A percentile compares a stretch with the other conserved stretches of the same genome.
phyloP scores from a whole-genome alignment of 2,329 filamentous ascomycete species.

The Talaromyces sp. region DNA sequence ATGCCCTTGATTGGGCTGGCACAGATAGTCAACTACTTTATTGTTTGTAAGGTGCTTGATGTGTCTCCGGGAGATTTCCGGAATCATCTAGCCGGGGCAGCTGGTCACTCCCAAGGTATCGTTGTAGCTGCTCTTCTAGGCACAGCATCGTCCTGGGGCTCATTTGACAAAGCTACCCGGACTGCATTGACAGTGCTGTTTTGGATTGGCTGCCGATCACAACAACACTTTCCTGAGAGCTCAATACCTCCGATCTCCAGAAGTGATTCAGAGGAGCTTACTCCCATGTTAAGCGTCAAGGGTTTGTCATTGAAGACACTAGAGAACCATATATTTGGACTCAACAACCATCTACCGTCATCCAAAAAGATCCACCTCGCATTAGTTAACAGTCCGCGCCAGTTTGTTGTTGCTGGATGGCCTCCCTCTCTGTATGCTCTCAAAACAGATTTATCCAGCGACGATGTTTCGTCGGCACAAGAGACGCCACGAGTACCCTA shows the following conservation, averaged over 20 bases:
- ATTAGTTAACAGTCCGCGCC: slow-evolving; percentile 91
- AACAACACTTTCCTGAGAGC: slow-evolving; percentile 93
- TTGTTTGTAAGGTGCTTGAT: slow-evolving; percentile 87
- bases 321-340: not conserved
- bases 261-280: not conserved
- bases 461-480: slow-evolving; percentile 78
- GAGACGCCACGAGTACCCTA: slow-evolving; percentile 71
- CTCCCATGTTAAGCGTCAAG: not conserved
- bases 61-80: slow-evolving; percentile 82
- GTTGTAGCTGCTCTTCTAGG: slow-evolving; percentile 89
- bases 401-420: slow-evolving; percentile 93
- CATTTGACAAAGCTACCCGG: slow-evolving; percentile 72
- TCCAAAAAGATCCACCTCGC: slow-evolving; percentile 94
- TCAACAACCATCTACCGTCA: slow-evolving; percentile 47
- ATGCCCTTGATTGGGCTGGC: slow-evolving; percentile 93
- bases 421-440: slow-evolving; percentile 94
- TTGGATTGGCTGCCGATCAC: slow-evolving; percentile 95
- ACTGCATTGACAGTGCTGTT: slow-evolving; percentile 88
- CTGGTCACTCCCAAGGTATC: slow-evolving; percentile 92
- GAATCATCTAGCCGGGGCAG: slow-evolving; percentile 39
- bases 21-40: slow-evolving; percentile 89
- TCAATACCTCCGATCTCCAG: slow-evolving; percentile 70
- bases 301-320: not conserved
- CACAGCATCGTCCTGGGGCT: slow-evolving; percentile 86
- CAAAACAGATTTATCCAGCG: slow-evolving; percentile 88